Conservation (phyloP, 2,329 filamentous ascomycete genomes). For the Sclerotinia borealis region DNA sequence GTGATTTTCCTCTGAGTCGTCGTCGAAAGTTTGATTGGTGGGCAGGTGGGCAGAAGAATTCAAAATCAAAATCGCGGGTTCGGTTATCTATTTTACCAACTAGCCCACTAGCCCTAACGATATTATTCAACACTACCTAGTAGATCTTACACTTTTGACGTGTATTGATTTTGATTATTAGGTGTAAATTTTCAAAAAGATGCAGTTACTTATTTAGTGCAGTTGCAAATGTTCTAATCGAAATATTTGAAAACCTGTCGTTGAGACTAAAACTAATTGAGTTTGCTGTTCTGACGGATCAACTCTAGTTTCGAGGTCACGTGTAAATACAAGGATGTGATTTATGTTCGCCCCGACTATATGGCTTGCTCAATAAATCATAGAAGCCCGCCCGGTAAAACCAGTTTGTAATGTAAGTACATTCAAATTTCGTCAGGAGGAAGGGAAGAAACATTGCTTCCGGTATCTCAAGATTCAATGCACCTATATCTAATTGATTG, state of each 20-base stretch:
- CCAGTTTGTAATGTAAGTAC: neutral
- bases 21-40: too few relatives aligned
- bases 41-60: too few relatives aligned
- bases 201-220: neutral
- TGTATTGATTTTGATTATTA: neutral
- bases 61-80: constrained; percentile 6
- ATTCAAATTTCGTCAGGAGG: neutral
- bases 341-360: neutral
- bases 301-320: neutral
- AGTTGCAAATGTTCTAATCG: neutral
- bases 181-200: neutral
- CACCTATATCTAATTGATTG: neutral
- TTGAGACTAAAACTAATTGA: neutral
- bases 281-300: neutral
- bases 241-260: neutral
- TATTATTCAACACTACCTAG: neutral
- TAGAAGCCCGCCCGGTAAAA: neutral
- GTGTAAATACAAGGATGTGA: neutral
- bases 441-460: neutral
- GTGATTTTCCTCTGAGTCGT: constrained; percentile 8
- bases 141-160: neutral
- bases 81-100: constrained; percentile 12
- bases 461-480: neutral
- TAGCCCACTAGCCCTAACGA: constrained; percentile 9
- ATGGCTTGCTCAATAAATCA: neutral